Evolutionary conservation across 78 protist genomes (phyloP), one percentile per base, ranked within the genome.

Genomic region (Speleostelium caveatum): DNA sequence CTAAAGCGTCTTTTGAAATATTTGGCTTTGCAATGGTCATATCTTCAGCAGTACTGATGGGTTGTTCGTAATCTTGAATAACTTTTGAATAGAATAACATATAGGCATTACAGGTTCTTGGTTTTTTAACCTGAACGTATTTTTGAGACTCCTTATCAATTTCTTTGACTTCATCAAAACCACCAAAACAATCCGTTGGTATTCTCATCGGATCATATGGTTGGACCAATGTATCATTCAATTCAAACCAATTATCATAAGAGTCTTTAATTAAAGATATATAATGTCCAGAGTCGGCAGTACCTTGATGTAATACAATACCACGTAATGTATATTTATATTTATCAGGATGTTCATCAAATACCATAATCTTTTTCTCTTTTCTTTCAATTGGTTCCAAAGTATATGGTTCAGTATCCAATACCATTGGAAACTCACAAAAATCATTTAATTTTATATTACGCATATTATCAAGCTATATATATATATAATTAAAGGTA

Each of bases 261-360:
- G 33, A 22, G 62, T 96, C 98, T 22, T 77, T 58, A 80, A 94
- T 93, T 75, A 86, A 94, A 26, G 97, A 75, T 51, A 94, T 95
- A 87, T 97, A 97, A 49, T 97, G 98, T 28, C 98, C 98, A 2
- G 94, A 92, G 38, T 97, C 98, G 2, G 98, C 91, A 2, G 97
- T 96, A 28, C 98, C 98, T 41, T 93, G 74, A 85, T 97, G 98
- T 10, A 97, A 95, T 16, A 97, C 89, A 49, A 97, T 86, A 22
- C 98, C 98, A n/a, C 36, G 63, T 12, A 97, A 74, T n/a, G 87
- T 89, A 59, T 95, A 97, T 22, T 69, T 35, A 51, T 95, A 55
- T 51, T 60, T 24, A 33, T 60, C 30, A 39, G 71, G 41, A 71
- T 59, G 63, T 30, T 62, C 5, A 41, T 39, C 26, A 30, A 36